These are phyloP conservation scores for Capronia epimyces DNA, from an alignment of 2,329 filamentous ascomycete species.

Conservation along the genomic window DNA sequence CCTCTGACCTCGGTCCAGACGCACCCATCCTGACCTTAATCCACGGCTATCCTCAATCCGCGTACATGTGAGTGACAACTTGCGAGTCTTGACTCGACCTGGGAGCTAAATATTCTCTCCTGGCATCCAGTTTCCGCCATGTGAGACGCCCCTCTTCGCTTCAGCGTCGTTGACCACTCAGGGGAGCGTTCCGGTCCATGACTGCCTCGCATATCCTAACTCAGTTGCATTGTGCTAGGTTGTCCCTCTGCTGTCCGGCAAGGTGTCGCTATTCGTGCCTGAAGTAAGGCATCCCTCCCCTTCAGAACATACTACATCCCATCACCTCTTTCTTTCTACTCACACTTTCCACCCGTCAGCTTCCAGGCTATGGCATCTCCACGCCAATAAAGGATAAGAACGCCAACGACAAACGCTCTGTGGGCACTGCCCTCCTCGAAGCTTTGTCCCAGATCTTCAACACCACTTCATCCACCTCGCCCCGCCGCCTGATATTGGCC, in stretches of 20 bases:
- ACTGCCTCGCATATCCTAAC: background rate
- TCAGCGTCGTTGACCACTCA: background rate
- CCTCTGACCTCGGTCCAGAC: constrained; percentile 19
- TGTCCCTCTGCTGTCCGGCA: constrained; percentile 18
- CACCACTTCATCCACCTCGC: constrained; percentile 22
- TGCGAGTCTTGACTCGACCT: background rate
- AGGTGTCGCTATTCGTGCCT: constrained; percentile 26
- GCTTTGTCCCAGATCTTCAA: constrained; percentile 35
- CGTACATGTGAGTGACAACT: constrained; percentile 20
- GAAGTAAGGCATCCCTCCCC: constrained; percentile 12
- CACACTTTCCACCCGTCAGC: constrained; percentile 4
- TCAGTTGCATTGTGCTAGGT: constrained; percentile 11
- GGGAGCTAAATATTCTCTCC: background rate
- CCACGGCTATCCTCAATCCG: constrained; percentile 29
- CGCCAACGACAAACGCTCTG: constrained; percentile 36
- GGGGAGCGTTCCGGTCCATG: too few relatives aligned
- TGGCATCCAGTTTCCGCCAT: background rate
- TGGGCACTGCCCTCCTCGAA: constrained; percentile 42
- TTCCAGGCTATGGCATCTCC: constrained; percentile 29
- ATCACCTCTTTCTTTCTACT: background rate
- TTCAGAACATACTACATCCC: background rate
- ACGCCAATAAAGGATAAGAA: constrained; percentile 20
- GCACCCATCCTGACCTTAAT: constrained; percentile 27
- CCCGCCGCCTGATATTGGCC: constrained; percentile 39
- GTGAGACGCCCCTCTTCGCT: background rate